Evolutionary conservation across 2,329 filamentous ascomycete genomes (phyloP).

Genomic region (Cladobotryum mycophilum): DNA sequence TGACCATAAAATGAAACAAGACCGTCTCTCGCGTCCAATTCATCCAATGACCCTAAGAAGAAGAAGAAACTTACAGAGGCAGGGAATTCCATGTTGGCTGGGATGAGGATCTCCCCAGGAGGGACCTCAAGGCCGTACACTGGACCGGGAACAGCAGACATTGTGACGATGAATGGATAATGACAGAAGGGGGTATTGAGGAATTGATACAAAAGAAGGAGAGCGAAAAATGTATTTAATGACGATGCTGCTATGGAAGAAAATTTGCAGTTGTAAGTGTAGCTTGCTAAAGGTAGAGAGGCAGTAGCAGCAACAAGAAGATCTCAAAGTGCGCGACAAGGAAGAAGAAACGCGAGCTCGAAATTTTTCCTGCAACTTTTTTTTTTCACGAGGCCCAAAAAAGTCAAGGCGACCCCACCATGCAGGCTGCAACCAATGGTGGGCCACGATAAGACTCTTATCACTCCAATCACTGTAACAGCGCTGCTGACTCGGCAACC

Average conservation of each 20-base stretch:
- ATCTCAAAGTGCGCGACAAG: neutral
- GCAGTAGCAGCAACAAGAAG: constrained; percentile 2
- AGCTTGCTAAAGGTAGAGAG: neutral
- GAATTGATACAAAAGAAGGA: constrained; percentile 2
- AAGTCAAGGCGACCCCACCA: constrained; percentile 4
- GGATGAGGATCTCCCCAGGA: constrained; percentile 73
- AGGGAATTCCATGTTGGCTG: constrained; percentile 71
- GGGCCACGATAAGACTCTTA: constrained; percentile 21
- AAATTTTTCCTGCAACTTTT: constrained; percentile 6
- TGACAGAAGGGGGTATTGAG: constrained; percentile 3
- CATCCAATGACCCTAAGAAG: neutral
- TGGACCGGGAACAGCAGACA: constrained; percentile 62
- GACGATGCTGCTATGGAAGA: neutral
- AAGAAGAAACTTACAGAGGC: constrained; percentile 63
- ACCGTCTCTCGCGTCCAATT: neutral
- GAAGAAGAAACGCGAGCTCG: constrained; percentile 2
- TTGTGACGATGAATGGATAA: constrained; percentile 26
- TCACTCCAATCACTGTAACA: constrained; percentile 20
- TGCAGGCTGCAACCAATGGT: constrained; percentile 19
- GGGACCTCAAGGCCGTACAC: constrained; percentile 92
- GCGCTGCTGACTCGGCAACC: constrained; percentile 29
- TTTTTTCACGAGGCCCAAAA: constrained; percentile 6
- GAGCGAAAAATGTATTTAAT: neutral
- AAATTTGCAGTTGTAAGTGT: neutral
- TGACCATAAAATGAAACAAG: neutral